Evolutionary conservation across 2,329 filamentous ascomycete species (phyloP).

Genomic region (Alternaria brassicae): DNA sequence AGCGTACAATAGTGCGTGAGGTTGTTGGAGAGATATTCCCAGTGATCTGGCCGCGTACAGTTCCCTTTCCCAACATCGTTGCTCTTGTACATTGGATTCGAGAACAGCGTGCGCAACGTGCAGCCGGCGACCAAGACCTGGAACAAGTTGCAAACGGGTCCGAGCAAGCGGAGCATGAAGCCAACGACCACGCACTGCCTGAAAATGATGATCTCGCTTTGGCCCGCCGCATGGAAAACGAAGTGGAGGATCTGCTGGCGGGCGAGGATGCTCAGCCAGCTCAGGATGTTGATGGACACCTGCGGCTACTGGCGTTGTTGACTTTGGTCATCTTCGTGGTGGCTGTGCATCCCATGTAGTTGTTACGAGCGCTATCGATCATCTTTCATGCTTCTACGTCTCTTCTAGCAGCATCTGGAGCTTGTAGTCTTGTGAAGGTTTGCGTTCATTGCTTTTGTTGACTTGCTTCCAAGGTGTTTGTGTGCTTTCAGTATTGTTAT

Average conservation of each 20-base stretch:
- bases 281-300: no score
- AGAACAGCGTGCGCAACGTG: background rate
- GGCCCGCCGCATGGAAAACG: no score
- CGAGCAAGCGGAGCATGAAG: no score
- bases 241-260: no score
- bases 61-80: background rate
- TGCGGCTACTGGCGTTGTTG: background rate
- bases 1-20: no score
- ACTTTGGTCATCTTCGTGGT: background rate
- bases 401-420: background rate
- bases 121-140: no score
- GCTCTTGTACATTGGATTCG: background rate
- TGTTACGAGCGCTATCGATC: background rate
- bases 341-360: background rate
- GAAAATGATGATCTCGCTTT: no score
- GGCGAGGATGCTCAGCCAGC: no score
- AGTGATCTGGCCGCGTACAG: background rate
- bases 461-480: background rate
- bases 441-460: background rate
- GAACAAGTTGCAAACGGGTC: no score
- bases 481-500: background rate
- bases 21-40: no score
- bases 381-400: background rate
- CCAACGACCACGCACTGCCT: no score
- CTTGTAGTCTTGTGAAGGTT: background rate